A percentile compares a stretch with the other conserved stretches of the same genome.
Conservation (phyloP, 371 early-diverging fungal genomes). For the Zychaea mexicana region DNA sequence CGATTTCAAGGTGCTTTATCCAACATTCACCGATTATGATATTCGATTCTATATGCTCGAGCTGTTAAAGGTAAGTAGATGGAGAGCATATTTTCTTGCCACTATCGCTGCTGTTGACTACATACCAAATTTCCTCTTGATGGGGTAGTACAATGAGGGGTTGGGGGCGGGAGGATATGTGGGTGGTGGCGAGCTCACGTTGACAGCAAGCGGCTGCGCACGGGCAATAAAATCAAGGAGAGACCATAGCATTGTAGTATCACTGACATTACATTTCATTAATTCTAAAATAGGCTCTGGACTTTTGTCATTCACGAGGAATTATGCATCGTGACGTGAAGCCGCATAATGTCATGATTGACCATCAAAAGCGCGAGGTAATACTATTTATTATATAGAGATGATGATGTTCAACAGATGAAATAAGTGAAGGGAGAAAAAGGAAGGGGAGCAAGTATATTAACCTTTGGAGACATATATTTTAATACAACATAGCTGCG, state of each 20-base stretch:
- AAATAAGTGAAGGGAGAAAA: constrained; percentile 30
- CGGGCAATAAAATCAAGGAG: too few species aligned
- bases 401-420: too few species aligned
- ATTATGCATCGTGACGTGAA: constrained; percentile 99
- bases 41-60: constrained; percentile 97
- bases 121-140: too few species aligned
- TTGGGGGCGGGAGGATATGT: too few species aligned
- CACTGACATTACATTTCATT: too few species aligned
- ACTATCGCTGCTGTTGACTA: too few species aligned
- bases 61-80: constrained; percentile 78
- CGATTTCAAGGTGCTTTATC: constrained; percentile 78
- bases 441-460: not conserved
- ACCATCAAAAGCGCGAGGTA: constrained; percentile 90
- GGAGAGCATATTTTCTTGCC: too few species aligned
- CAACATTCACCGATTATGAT: constrained; percentile 88
- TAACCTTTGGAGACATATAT: not conserved
- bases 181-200: too few species aligned
- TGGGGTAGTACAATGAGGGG: too few species aligned
- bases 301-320: constrained; percentile 97
- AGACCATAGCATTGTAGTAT: too few species aligned
- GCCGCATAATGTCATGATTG: constrained; percentile 99
- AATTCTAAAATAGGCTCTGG: constrained; percentile 89
- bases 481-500: constrained; percentile 63
- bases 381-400: too few species aligned
- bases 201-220: too few species aligned